Evolutionary conservation across 1,139 yeast genomes (phyloP).

Genomic region (Kodamaea arcana): DNA sequence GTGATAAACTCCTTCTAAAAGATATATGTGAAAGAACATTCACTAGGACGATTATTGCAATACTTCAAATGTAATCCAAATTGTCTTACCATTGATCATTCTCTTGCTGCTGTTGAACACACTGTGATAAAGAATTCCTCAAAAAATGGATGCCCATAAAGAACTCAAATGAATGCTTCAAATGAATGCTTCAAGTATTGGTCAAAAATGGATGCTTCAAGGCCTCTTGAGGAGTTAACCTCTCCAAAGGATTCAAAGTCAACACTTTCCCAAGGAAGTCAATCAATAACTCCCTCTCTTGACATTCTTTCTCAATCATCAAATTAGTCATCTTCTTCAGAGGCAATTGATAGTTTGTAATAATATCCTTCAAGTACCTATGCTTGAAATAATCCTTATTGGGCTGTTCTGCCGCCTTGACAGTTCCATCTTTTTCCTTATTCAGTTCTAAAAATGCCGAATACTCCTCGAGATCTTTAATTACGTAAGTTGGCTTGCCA

Average conservation of each 20-base stretch:
- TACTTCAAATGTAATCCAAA: no score
- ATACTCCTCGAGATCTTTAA: conserved; percentile 35
- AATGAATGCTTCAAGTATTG: no score
- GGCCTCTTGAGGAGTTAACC: conserved; percentile 98
- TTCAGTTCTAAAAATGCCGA: conserved; percentile 30
- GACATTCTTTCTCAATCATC: conserved; percentile 65
- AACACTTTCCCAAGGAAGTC: conserved; percentile 78
- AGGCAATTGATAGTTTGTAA: conserved; percentile 70
- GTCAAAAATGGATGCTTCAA: conserved; percentile 83
- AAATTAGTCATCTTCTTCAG: conserved; percentile 65
- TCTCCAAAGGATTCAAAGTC: conserved; percentile 83
- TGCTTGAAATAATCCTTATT: conserved; percentile 84
- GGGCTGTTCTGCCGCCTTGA: conserved; percentile 57
- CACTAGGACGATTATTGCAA: no score
- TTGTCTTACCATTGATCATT: no score
- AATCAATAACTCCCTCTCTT: conserved; percentile 64
- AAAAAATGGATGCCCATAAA: no score
- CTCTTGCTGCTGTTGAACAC: no score
- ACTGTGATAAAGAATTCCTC: no score
- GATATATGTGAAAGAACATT: no score
- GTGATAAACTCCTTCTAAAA: no score
- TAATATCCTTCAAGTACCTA: conserved; percentile 65
- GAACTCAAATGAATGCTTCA: no score
- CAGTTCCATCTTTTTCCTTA: conserved; percentile 30
- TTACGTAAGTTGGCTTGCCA: conserved; percentile 26